Evolutionary conservation across 2,329 filamentous ascomycete genomes (phyloP).

Genomic region (Aspergillus pseudoviridinutans): DNA sequence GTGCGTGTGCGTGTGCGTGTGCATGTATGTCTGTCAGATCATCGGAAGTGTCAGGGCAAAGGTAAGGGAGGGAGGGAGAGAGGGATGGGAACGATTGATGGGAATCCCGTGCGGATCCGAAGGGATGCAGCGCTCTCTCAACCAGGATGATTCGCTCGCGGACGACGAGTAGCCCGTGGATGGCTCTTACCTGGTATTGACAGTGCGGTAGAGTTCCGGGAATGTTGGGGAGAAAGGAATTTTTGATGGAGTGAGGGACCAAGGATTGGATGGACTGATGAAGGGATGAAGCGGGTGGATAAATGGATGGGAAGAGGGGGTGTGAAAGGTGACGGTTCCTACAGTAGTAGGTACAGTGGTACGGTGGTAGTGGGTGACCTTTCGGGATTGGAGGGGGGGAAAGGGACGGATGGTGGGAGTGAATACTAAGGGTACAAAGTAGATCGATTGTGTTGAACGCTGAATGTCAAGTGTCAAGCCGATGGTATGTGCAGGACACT

Average conservation of each 20-base stretch:
- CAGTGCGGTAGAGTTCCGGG: neutral
- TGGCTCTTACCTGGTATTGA: neutral
- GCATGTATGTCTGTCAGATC: neutral
- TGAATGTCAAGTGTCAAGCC: neutral
- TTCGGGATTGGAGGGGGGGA: neutral
- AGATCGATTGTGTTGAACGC: neutral
- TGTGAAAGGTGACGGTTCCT: neutral
- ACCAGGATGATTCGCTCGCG: neutral
- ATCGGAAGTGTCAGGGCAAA: neutral
- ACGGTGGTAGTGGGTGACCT: neutral
- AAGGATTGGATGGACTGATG: neutral
- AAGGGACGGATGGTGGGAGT: neutral
- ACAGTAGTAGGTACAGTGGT: neutral
- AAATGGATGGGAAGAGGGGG: neutral
- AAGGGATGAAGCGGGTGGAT: neutral
- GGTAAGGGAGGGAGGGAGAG: neutral
- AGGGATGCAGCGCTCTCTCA: neutral
- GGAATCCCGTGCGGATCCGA: neutral
- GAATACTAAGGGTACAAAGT: neutral
- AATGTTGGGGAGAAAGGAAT: constrained; percentile 1
- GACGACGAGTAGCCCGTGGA: neutral
- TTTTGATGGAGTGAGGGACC: constrained; percentile 1
- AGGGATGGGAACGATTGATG: neutral
- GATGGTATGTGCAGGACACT: neutral
- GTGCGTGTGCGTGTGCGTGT: neutral